These are phyloP conservation scores for Anisogramma anomala DNA, from an alignment of 2,329 filamentous ascomycete genomes.

Conservation along the genomic window DNA sequence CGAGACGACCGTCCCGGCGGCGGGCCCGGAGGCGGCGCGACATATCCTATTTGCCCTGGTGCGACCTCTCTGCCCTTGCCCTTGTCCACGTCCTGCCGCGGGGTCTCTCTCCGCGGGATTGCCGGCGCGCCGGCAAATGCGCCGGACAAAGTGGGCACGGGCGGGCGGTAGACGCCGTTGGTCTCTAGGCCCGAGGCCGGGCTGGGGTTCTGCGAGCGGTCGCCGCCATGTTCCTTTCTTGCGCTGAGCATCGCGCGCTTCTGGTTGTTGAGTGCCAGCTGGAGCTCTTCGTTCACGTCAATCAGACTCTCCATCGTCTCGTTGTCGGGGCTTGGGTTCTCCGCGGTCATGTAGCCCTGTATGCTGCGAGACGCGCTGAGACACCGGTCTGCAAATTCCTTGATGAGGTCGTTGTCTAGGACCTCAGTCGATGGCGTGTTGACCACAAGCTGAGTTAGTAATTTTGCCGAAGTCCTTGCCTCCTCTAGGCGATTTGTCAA, in stretches of 20 bases:
- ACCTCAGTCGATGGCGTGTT: conserved; percentile 70
- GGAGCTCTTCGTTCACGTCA: conserved; percentile 86
- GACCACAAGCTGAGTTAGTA: conserved; percentile 84
- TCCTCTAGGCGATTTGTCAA: conserved; percentile 78
- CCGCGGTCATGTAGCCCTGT: conserved; percentile 72
- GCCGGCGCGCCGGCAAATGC: conserved; percentile 11
- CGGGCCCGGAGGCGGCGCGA: conserved; percentile 6
- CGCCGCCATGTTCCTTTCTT: conserved; percentile 40
- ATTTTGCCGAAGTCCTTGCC: conserved; percentile 77
- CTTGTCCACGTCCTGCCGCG: conserved; percentile 17
- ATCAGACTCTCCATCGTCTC: conserved; percentile 89
- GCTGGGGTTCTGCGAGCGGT: conserved; percentile 21
- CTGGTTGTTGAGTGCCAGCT: conserved; percentile 70
- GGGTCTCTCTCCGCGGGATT: conserved; percentile 2
- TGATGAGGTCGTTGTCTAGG: conserved; percentile 73
- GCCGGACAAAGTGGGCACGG: conserved; percentile 1
- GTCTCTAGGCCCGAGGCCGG: conserved; percentile 16
- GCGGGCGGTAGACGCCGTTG: conserved; percentile 14
- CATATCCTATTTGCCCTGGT: conserved; percentile 5
- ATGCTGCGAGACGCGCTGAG: conserved; percentile 68
- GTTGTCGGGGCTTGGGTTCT: conserved; percentile 74
- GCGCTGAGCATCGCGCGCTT: conserved; percentile 65
- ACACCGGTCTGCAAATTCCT: conserved; percentile 84
- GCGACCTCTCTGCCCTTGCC: conserved; percentile 19
- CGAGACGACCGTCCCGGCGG: conserved; percentile 1